Percentiles rank a stretch among this genome's conserved stretches.
Evolutionary conservation across 2,329 filamentous ascomycete genomes (phyloP).

Genomic region (Ilyonectria robusta): DNA sequence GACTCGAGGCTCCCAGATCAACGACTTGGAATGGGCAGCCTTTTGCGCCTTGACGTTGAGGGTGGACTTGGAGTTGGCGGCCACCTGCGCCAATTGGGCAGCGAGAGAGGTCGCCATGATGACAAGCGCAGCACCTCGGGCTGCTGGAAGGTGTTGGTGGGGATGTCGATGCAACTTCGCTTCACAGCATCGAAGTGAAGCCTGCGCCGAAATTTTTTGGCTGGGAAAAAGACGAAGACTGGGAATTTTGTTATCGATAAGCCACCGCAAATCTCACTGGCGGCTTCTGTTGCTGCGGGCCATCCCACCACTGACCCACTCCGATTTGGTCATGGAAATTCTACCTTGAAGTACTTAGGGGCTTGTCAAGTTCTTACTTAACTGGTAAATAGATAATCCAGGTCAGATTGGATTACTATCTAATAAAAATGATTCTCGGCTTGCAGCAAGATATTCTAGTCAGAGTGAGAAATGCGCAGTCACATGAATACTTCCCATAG

Average conservation of each 20-base stretch:
- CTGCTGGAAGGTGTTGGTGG: constrained; percentile 42
- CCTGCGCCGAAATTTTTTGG: constrained; percentile 51
- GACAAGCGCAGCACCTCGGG: constrained; percentile 44
- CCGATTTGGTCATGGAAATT: not conserved
- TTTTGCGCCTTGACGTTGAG: constrained; percentile 95
- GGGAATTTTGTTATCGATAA: constrained; percentile 53
- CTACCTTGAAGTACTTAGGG: not conserved
- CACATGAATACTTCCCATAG: no score
- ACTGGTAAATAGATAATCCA: not conserved
- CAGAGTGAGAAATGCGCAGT: no score
- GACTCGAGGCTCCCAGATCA: constrained; percentile 90
- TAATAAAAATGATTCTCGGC: no score
- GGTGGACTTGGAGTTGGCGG: constrained; percentile 89
- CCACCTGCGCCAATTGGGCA: constrained; percentile 93
- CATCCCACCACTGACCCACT: constrained; percentile 35
- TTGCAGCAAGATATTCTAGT: no score
- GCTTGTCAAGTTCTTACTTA: no score
- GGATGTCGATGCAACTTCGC: constrained; percentile 38
- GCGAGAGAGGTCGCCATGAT: constrained; percentile 88
- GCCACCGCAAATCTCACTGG: constrained; percentile 3
- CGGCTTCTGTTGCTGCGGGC: constrained; percentile 14
- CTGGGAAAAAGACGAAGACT: constrained; percentile 39
- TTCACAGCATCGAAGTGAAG: constrained; percentile 43
- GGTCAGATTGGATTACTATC: no score
- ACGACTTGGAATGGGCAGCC: constrained; percentile 90